Percentiles rank a stretch among this genome's conserved stretches.
Evolutionary conservation across 2,329 filamentous ascomycete genomes (phyloP).

Genomic region (Colletotrichum zoysiae): DNA sequence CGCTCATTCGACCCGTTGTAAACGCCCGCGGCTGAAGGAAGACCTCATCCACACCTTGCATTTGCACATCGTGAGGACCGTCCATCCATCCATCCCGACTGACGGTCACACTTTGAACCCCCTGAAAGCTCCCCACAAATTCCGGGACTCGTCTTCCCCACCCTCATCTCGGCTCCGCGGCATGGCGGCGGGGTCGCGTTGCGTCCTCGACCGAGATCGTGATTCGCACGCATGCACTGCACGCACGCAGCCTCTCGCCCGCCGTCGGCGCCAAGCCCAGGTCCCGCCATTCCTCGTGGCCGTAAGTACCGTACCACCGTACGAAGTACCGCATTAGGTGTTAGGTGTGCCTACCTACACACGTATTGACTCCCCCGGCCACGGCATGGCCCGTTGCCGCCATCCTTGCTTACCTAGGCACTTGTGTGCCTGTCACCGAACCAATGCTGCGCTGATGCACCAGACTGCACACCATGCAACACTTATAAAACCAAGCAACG

Average conservation of each 20-base stretch:
- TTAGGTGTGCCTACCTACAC: too few species aligned
- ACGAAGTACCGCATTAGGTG: too few species aligned
- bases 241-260: neutral
- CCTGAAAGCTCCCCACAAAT: neutral
- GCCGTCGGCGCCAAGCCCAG: neutral
- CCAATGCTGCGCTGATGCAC: neutral
- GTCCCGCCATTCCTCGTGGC: neutral
- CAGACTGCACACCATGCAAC: too few species aligned
- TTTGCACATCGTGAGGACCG: neutral
- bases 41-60: neutral
- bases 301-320: too few species aligned
- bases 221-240: neutral
- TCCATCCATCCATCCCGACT: too few species aligned
- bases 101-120: neutral
- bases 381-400: neutral
- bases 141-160: neutral
- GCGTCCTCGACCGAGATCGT: neutral
- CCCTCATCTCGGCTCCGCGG: conserved; percentile 19
- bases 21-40: neutral
- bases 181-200: neutral
- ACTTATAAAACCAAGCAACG: too few species aligned
- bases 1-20: neutral
- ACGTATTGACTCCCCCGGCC: neutral
- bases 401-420: neutral
- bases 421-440: too few species aligned